phyloP scores from a whole-genome alignment of 208 protist genomes.

The Trichomonas gallinae region DNA sequence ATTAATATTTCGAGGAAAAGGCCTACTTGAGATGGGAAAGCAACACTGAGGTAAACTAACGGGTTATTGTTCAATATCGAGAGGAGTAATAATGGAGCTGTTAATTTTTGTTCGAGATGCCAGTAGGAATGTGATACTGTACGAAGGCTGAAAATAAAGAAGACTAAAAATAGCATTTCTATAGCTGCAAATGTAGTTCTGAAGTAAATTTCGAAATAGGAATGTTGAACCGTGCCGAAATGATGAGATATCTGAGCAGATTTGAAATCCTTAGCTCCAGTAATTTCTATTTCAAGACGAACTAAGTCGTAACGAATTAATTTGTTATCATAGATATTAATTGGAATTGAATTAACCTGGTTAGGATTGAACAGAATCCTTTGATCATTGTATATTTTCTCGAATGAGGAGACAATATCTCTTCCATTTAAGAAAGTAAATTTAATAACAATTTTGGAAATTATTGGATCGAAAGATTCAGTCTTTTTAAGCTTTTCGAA shows the following conservation, averaged over 20 bases:
- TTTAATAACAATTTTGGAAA: neutral
- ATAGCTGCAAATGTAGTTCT: neutral
- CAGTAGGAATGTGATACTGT: neutral
- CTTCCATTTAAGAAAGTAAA: neutral
- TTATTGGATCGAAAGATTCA: neutral
- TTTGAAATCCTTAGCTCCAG: neutral
- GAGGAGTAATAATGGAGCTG: neutral
- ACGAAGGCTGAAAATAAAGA: neutral
- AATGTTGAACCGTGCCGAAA: neutral
- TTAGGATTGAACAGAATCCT: neutral
- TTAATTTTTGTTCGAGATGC: slow-evolving; percentile 16
- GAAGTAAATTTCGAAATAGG: neutral
- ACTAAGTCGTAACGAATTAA: neutral
- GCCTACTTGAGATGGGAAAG: neutral
- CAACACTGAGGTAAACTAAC: neutral
- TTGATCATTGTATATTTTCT: neutral
- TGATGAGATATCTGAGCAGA: neutral
- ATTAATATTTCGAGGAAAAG: neutral
- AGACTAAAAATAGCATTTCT: neutral
- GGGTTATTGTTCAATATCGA: neutral
- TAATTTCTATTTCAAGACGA: neutral
- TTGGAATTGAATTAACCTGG: neutral
- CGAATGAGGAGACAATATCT: neutral
- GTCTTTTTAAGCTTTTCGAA: neutral
- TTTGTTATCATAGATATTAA: neutral